Conservation (phyloP, 768 basidiomycete species). For the Leccinum obscurum region DNA sequence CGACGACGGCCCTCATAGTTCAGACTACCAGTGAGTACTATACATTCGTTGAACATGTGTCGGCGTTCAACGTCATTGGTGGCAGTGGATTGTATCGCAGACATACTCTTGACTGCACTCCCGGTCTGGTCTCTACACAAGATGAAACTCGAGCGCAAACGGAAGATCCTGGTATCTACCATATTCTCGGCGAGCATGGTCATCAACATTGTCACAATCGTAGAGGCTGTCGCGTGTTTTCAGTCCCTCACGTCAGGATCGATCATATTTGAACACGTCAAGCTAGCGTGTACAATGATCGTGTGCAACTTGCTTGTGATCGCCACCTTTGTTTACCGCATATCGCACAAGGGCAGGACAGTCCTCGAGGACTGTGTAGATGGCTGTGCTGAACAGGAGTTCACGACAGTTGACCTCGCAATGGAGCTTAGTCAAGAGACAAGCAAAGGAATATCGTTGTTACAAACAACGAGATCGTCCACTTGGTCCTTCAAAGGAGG, state of each 20-base stretch:
- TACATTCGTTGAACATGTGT: not conserved
- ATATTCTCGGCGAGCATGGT: constrained; percentile 24
- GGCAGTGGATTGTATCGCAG: constrained; percentile 24
- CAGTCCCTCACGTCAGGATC: constrained; percentile 4
- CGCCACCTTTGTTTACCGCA: constrained; percentile 20
- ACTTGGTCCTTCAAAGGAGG: constrained; percentile 11
- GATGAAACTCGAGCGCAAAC: constrained; percentile 16
- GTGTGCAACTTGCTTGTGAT: constrained; percentile 29
- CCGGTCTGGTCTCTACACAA: constrained; percentile 19
- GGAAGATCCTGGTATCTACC: constrained; percentile 20
- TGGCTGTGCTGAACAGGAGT: not conserved
- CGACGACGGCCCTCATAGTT: constrained; percentile 3
- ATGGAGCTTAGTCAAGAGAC: constrained; percentile 1
- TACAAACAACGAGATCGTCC: constrained; percentile 2
- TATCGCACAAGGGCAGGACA: not conserved
- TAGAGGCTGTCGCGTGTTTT: constrained; percentile 12
- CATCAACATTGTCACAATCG: constrained; percentile 22
- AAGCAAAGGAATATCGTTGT: not conserved
- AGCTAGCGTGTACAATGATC: constrained; percentile 18
- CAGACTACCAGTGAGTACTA: constrained; percentile 24
- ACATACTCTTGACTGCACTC: constrained; percentile 22
- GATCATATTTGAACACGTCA: constrained; percentile 26
- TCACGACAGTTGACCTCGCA: constrained; percentile 17
- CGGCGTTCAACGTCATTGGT: not conserved
- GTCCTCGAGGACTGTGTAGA: not conserved